Evolutionary conservation across 1,284 basidiomycete genomes (phyloP).

Genomic region (Pseudozyma hubeiensis): DNA sequence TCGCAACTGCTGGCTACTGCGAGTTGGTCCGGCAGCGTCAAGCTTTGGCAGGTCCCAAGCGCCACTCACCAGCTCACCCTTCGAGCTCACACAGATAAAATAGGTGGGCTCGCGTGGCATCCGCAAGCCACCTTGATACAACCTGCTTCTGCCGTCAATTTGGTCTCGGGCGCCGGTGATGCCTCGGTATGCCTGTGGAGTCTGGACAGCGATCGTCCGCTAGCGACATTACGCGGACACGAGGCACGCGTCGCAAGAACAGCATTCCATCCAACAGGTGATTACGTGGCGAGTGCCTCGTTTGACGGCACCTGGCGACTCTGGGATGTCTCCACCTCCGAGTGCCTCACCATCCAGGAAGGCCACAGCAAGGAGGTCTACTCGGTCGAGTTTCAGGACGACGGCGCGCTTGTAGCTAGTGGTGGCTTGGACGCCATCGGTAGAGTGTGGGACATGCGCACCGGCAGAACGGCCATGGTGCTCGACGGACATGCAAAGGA

Average conservation of each 20-base stretch:
- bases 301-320: slow-evolving; percentile 99
- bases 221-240: slow-evolving; percentile 87
- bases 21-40: slow-evolving; percentile 94
- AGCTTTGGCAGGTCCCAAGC: slow-evolving; percentile 92
- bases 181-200: slow-evolving; percentile 89
- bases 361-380: slow-evolving; percentile 98
- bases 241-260: slow-evolving; percentile 89
- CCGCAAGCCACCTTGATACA: slow-evolving; percentile 88
- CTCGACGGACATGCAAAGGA: slow-evolving; percentile 96
- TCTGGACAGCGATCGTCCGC: slow-evolving; percentile 77
- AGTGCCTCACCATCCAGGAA: slow-evolving; percentile 90
- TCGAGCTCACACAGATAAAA: slow-evolving; percentile 85
- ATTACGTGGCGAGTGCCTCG: slow-evolving; percentile 91
- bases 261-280: slow-evolving; percentile 93
- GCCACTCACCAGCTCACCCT: slow-evolving; percentile 49
- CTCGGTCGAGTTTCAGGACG: slow-evolving; percentile 91
- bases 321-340: slow-evolving; percentile 87
- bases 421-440: slow-evolving; percentile 97
- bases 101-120: slow-evolving; percentile 98
- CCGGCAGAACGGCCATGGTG: slow-evolving; percentile 96
- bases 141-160: slow-evolving; percentile 78
- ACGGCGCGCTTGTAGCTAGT: slow-evolving; percentile 90
- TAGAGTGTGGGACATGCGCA: slow-evolving; percentile 94
- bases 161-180: slow-evolving; percentile 92
- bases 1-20: slow-evolving; percentile 87